Evolutionary conservation across 345 rosid species (phyloP), one percentile per base, ranked within the genome.

Genomic region (Eutrema heterophyllum): DNA sequence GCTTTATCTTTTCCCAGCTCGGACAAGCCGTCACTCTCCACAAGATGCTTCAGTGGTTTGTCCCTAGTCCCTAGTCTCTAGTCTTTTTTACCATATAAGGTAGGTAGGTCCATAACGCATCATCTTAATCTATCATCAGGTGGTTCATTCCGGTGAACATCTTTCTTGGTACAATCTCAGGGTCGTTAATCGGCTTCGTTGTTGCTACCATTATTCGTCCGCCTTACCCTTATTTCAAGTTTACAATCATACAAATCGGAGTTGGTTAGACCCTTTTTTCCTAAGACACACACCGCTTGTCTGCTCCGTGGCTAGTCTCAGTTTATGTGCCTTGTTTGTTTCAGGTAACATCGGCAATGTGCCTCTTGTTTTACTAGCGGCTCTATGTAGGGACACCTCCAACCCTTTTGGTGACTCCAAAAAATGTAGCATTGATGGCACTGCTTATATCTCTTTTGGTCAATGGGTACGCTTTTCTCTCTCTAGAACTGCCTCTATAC

Each of bases 311-410:
- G 5, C 49, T 33, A 35, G 41, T 67, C 54, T 66, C 67, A 45
- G 32, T 54, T 48, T 24, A 3, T 44, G 2, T 70, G 12, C 38
- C 5, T 26, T 64, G 16, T 12, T 78, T 81, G 38, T 35, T 82
- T 74, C 93, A 92, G 99, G 99, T 76, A 96, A 96, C 76, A 92
- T 96, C 43, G 99, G 99, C 64, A 96, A 96, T 62, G 95, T 96
- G 49, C 99, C 99, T 41, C 99, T 96, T 78, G 99, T 96, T 58
- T 80, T 96, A 74, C 83, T 92, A 57, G 89, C 97, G 7, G 99
- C 99, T 71, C 74, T 96, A 32, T 96, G 99, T 71, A 86, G 97
- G 79, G 99, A 90, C 73, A 15, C 78, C 39, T 74, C 83, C 70
- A 96, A 90, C 69, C 99, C 99, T 48, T 96, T 96, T 78, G 99